Conservation (phyloP, 495 filamentous ascomycete species). For the Niebla homalea region DNA sequence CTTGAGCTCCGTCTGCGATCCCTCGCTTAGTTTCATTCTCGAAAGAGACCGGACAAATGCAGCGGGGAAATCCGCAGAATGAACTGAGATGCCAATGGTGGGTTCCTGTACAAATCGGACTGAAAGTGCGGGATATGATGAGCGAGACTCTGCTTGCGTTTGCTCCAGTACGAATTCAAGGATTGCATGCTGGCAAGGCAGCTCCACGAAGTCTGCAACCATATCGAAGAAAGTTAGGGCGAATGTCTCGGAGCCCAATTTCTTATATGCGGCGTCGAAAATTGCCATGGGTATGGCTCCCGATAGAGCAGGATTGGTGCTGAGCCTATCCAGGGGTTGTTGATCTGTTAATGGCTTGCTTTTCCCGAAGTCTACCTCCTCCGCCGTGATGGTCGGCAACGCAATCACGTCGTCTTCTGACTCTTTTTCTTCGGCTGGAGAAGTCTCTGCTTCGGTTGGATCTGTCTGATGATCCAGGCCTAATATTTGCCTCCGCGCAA, state of each 20-base stretch:
- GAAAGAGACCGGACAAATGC: slow-evolving; percentile 52
- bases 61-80: slow-evolving; percentile 57
- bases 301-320: slow-evolving; percentile 65
- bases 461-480: slow-evolving; percentile 47
- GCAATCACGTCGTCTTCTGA: slow-evolving; percentile 42
- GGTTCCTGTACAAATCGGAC: slow-evolving; percentile 61
- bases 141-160: slow-evolving; percentile 42
- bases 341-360: slow-evolving; percentile 29
- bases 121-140: slow-evolving; percentile 43
- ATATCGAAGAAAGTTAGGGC: slow-evolving; percentile 70
- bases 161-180: slow-evolving; percentile 56
- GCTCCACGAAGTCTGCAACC: slow-evolving; percentile 50
- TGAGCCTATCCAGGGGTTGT: slow-evolving; percentile 45
- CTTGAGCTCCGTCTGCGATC: slow-evolving; percentile 4
- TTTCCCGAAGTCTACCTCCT: slow-evolving; percentile 50
- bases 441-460: slow-evolving; percentile 17
- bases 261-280: slow-evolving; percentile 74
- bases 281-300: slow-evolving; percentile 88
- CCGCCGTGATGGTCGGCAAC: slow-evolving; percentile 47
- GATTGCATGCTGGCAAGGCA: slow-evolving; percentile 54
- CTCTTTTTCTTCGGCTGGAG: slow-evolving; percentile 23
- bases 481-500: slow-evolving; percentile 52
- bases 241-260: slow-evolving; percentile 53
- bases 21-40: slow-evolving; percentile 34
- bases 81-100: slow-evolving; percentile 47